Conservation (phyloP, 2,329 filamentous ascomycete genomes). For the Colletotrichum theobromicola region DNA sequence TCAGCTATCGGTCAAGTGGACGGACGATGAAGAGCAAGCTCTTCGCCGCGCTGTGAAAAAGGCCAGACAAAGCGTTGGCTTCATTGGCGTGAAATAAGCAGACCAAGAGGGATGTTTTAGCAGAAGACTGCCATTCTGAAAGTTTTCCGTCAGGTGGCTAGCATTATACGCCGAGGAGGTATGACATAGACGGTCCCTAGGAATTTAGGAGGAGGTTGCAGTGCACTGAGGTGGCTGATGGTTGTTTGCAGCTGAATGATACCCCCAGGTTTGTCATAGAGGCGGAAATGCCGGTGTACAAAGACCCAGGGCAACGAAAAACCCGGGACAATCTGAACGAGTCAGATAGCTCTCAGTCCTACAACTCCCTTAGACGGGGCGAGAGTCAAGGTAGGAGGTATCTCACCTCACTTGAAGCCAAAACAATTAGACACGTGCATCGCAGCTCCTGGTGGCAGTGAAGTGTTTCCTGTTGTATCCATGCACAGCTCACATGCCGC, state of each 20-base stretch:
- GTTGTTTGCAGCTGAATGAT: constrained; percentile 1
- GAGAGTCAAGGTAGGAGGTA: not conserved
- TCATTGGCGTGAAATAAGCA: constrained; percentile 66
- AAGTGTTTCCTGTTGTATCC: not conserved
- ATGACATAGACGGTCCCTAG: not conserved
- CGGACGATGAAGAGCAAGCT: constrained; percentile 68
- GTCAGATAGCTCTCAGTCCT: not conserved
- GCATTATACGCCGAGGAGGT: not conserved
- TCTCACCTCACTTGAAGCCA: not conserved
- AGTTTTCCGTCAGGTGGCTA: not conserved
- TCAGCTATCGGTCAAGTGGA: constrained; percentile 70
- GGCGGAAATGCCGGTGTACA: not conserved
- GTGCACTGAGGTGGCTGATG: not conserved
- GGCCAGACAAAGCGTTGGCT: constrained; percentile 68
- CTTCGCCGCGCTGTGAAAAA: constrained; percentile 60
- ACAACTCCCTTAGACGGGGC: not conserved
- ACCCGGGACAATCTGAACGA: not conserved
- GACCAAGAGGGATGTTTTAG: not conserved
- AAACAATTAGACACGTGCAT: not conserved
- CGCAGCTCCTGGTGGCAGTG: not conserved
- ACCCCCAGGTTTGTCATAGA: not conserved
- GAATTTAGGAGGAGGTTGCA: not conserved
- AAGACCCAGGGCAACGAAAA: not conserved
- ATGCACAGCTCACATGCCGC: constrained; percentile 17
- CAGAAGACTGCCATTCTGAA: not conserved